Percentiles rank a stretch among this genome's conserved stretches.
Conservation (phyloP, 148 eudicot species). For the Mesembryanthemum crystallinum region DNA sequence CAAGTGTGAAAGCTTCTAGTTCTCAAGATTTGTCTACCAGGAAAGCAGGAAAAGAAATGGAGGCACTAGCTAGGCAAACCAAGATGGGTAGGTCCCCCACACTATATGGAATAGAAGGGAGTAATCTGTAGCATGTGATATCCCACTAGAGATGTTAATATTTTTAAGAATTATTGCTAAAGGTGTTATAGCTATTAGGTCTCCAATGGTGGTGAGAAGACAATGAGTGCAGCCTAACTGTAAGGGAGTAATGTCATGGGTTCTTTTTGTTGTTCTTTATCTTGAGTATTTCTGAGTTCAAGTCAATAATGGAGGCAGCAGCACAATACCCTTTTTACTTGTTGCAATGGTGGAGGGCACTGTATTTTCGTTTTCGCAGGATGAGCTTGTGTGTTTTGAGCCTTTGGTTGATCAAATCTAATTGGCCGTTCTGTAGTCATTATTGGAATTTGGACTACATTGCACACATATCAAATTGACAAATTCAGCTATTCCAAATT, state of each 20-base stretch:
- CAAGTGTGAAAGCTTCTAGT: slow-evolving; percentile 22
- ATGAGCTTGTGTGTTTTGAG: neutral
- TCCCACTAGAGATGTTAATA: slow-evolving; percentile 26
- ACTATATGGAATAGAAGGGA: neutral
- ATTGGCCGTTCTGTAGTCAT: no score
- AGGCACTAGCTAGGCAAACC: slow-evolving; percentile 37
- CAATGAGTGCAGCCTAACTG: slow-evolving; percentile 19
- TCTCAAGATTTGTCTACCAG: slow-evolving; percentile 8
- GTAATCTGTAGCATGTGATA: slow-evolving; percentile 28
- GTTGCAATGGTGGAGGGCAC: neutral
- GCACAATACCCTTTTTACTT: neutral
- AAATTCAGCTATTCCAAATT: no score
- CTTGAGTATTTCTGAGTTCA: neutral
- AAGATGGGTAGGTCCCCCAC: slow-evolving; percentile 35
- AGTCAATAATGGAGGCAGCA: slow-evolving; percentile 22
- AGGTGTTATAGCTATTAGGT: slow-evolving; percentile 3
- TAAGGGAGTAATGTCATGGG: slow-evolving; percentile 5
- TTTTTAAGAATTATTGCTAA: slow-evolving; percentile 8
- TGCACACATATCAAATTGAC: no score
- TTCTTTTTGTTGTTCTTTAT: neutral
- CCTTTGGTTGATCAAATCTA: neutral
- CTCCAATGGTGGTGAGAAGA: slow-evolving; percentile 26
- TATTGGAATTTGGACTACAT: no score
- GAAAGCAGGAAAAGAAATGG: slow-evolving; percentile 17
- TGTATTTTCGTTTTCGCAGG: slow-evolving; percentile 2